Conservation (phyloP, 306 rosid genomes). For the Vigna hirtella region DNA sequence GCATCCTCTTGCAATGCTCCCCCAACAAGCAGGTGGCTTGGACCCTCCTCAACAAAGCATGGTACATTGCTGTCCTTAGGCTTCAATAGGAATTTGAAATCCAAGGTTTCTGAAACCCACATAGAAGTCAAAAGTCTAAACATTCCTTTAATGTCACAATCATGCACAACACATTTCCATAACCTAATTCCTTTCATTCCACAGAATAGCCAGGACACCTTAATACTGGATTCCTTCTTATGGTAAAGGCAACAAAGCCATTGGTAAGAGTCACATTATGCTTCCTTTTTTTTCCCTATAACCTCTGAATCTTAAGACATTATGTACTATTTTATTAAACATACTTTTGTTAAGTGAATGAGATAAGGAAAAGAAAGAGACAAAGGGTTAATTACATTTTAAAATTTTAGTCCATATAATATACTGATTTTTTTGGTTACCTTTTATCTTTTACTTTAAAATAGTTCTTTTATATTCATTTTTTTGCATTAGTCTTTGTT, state of each 20-base stretch:
- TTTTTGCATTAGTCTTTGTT: background rate
- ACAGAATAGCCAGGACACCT: conserved; percentile 1
- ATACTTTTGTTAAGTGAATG: background rate
- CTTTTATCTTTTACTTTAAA: background rate
- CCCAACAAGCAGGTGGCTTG: conserved; percentile 77
- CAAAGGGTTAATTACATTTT: background rate
- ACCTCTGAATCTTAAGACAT: conserved; percentile 7
- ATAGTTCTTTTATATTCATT: background rate
- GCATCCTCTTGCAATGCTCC: conserved; percentile 92
- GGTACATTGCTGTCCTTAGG: conserved; percentile 71
- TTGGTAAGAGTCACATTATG: conserved; percentile 12
- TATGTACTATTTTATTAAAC: conserved; percentile 34
- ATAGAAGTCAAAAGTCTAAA: conserved; percentile 34
- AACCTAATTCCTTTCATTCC: background rate
- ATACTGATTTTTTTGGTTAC: background rate
- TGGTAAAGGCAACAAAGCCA: conserved; percentile 31
- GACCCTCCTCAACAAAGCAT: conserved; percentile 91
- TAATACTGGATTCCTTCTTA: background rate
- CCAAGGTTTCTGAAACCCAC: conserved; percentile 78
- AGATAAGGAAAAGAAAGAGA: background rate
- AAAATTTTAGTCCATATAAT: background rate
- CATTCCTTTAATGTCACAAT: conserved; percentile 10
- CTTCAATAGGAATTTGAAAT: conserved; percentile 93
- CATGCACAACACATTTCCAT: background rate
- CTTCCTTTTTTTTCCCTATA: background rate